Evolutionary conservation across 805 yeast genomes (phyloP).

Genomic region (Barnettozyma botsteinii): DNA sequence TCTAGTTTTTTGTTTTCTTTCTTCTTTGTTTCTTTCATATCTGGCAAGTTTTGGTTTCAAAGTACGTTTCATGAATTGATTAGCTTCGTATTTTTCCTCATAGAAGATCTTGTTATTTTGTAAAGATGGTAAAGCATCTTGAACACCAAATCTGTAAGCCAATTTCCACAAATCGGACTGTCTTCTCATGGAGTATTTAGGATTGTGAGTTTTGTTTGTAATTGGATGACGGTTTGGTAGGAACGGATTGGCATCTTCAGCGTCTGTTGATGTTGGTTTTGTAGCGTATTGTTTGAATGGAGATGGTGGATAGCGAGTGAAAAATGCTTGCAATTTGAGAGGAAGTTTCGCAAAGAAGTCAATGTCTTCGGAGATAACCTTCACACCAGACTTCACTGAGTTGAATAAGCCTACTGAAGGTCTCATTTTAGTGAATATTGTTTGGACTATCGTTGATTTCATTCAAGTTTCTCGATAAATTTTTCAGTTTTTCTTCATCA

Average conservation of each 20-base stretch:
- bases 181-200: slow-evolving; percentile 74
- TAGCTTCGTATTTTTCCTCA: slow-evolving; percentile 66
- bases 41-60: slow-evolving; percentile 72
- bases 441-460: too few species aligned
- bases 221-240: slow-evolving; percentile 78
- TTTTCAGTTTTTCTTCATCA: not conserved
- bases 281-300: slow-evolving; percentile 65
- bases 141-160: slow-evolving; percentile 76
- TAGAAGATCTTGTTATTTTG: slow-evolving; percentile 54
- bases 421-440: slow-evolving; percentile 20
- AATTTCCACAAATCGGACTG: slow-evolving; percentile 78
- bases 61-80: slow-evolving; percentile 72
- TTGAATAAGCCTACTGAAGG: slow-evolving; percentile 16
- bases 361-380: slow-evolving; percentile 24
- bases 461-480: not conserved
- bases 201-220: slow-evolving; percentile 70
- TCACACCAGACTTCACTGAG: slow-evolving; percentile 26
- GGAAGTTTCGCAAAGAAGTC: slow-evolving; percentile 58
- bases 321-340: slow-evolving; percentile 60
- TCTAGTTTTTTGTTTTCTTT: slow-evolving; percentile 52
- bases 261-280: slow-evolving; percentile 58
- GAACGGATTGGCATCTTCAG: slow-evolving; percentile 79
- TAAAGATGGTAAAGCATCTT: slow-evolving; percentile 63
- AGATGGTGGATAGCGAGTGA: slow-evolving; percentile 77
- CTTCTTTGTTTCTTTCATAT: slow-evolving; percentile 64